These are phyloP conservation scores for Daldinia sp. DNA, from an alignment of 2,329 filamentous ascomycete genomes.

Conservation along the genomic window DNA sequence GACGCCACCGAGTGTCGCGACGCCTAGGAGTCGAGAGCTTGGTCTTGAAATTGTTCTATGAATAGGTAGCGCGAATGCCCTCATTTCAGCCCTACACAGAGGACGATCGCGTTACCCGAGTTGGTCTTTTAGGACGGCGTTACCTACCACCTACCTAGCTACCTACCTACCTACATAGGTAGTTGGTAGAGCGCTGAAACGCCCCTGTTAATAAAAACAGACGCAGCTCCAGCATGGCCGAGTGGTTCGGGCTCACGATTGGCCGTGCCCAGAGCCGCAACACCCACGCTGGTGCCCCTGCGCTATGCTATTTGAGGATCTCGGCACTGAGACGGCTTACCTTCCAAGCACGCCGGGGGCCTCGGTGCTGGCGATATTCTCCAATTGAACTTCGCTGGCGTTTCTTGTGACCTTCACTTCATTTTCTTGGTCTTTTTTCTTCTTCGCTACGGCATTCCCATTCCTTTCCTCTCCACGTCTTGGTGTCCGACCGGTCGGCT, in stretches of 20 bases:
- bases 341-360: constrained; percentile 14
- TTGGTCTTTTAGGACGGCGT: too few relatives aligned
- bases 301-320: constrained; percentile 24
- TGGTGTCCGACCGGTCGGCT: constrained; percentile 32
- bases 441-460: background rate
- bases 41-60: background rate
- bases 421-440: constrained; percentile 17
- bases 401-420: constrained; percentile 21
- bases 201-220: constrained; percentile 17
- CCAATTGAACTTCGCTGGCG: constrained; percentile 23
- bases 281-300: constrained; percentile 21
- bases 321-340: constrained; percentile 22
- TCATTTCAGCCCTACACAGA: background rate
- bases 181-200: constrained; percentile 21
- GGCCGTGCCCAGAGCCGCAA: constrained; percentile 33
- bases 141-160: background rate
- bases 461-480: constrained; percentile 1
- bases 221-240: constrained; percentile 4
- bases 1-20: too few relatives aligned
- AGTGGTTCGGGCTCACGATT: constrained; percentile 9
- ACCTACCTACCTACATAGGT: background rate
- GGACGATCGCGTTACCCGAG: too few relatives aligned
- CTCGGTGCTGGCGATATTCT: constrained; percentile 15
- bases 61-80: background rate
- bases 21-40: background rate